A percentile compares a stretch with the other conserved stretches of the same genome.
Evolutionary conservation across 2,329 filamentous ascomycete genomes (phyloP).

Genomic region (Cercospora beticola): DNA sequence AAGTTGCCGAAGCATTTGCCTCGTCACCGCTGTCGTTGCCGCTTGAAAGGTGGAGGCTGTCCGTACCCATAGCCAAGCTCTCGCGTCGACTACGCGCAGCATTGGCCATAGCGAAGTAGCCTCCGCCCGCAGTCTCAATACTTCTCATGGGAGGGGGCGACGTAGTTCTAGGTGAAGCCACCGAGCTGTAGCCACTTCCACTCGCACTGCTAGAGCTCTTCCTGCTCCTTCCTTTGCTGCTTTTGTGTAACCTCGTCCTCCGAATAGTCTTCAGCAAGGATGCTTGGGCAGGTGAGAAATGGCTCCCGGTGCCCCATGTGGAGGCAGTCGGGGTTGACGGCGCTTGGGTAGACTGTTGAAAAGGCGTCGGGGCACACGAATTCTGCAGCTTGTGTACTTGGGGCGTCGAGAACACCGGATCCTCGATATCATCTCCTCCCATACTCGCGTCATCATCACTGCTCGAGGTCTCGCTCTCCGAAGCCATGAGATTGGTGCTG

Average conservation of each 20-base stretch:
- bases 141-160: constrained; percentile 69
- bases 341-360: constrained; percentile 32
- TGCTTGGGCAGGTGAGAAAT: constrained; percentile 35
- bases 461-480: constrained; percentile 71
- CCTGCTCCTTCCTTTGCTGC: constrained; percentile 48
- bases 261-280: constrained; percentile 78
- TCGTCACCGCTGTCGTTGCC: constrained; percentile 79
- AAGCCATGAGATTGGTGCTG: constrained; percentile 74
- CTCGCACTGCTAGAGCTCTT: constrained; percentile 63
- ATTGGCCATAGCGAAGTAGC: constrained; percentile 37
- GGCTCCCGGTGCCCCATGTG: constrained; percentile 30
- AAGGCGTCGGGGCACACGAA: constrained; percentile 45
- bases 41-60: constrained; percentile 77
- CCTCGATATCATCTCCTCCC: constrained; percentile 53
- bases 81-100: constrained; percentile 64
- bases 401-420: constrained; percentile 79
- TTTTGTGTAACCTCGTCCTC: constrained; percentile 57
- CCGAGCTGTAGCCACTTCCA: constrained; percentile 68
- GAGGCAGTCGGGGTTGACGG: constrained; percentile 51
- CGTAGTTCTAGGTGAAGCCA: constrained; percentile 66
- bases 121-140: constrained; percentile 51
- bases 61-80: constrained; percentile 86
- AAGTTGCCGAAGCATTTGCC: constrained; percentile 47
- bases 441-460: constrained; percentile 58
- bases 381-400: constrained; percentile 64